These are phyloP conservation scores for Sarocladium oryzae DNA, from an alignment of 2,329 filamentous ascomycete genomes.

Conservation along the genomic window DNA sequence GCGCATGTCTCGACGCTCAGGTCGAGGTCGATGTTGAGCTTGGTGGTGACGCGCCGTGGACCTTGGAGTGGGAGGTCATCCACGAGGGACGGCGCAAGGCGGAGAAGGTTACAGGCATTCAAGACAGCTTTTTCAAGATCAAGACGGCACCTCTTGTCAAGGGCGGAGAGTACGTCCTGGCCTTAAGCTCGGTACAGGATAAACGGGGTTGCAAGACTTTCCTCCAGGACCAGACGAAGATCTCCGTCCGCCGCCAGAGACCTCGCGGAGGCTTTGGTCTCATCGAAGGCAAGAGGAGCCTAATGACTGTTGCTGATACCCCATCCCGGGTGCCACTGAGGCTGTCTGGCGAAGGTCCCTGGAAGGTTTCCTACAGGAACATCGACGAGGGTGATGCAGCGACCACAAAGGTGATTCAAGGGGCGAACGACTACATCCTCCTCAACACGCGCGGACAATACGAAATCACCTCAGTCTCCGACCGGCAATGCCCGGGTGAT, in stretches of 20 bases:
- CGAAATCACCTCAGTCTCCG: conserved; percentile 69
- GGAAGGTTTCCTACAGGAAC: conserved; percentile 72
- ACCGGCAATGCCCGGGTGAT: conserved; percentile 74
- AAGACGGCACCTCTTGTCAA: conserved; percentile 66
- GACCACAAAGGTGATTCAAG: conserved; percentile 42
- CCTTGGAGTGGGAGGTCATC: conserved; percentile 84
- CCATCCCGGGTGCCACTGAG: conserved; percentile 71
- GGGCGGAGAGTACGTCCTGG: conserved; percentile 85
- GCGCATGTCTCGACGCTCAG: conserved; percentile 76
- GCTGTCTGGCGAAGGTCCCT: conserved; percentile 79
- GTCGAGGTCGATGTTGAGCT: conserved; percentile 69
- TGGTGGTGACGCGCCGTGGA: conserved; percentile 79
- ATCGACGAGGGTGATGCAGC: conserved; percentile 41
- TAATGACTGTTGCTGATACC: conserved; percentile 71
- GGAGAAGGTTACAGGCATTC: conserved; percentile 57
- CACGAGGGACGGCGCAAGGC: conserved; percentile 81
- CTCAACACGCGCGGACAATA: conserved; percentile 68
- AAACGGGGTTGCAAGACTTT: conserved; percentile 79
- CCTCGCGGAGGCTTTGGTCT: conserved; percentile 82
- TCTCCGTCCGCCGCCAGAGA: conserved; percentile 80
- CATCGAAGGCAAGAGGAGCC: conserved; percentile 70
- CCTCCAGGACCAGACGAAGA: conserved; percentile 71
- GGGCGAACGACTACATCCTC: conserved; percentile 60
- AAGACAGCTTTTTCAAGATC: conserved; percentile 59
- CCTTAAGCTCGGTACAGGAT: conserved; percentile 81